Conservation (phyloP, 164 flowering plant species). For the Chloranthus sessilifolius region DNA sequence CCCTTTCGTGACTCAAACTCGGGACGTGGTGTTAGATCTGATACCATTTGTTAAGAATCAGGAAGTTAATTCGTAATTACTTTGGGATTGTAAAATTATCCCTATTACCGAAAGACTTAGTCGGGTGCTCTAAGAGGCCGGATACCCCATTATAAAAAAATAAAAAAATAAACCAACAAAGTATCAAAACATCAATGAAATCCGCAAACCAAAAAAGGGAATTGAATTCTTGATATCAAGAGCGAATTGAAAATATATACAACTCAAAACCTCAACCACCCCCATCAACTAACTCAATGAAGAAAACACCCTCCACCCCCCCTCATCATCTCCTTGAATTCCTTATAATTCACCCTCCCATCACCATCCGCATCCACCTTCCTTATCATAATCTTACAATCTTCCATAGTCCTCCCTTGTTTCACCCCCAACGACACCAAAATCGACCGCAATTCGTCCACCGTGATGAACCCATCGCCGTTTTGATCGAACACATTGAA, state of each 20-base stretch:
- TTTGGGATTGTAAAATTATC: no score
- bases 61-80: no score
- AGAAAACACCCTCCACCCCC: constrained; percentile 38
- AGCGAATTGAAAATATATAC: not conserved
- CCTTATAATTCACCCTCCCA: constrained; percentile 45
- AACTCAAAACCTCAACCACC: not conserved
- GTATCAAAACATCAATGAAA: no score
- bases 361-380: constrained; percentile 59
- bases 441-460: constrained; percentile 45
- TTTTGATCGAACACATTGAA: constrained; percentile 60
- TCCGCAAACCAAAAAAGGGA: no score
- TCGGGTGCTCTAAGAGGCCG: no score
- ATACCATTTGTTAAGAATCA: no score
- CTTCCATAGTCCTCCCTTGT: constrained; percentile 42
- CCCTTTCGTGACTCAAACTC: no score
- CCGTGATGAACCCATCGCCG: constrained; percentile 55
- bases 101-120: no score
- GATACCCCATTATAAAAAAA: no score
- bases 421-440: constrained; percentile 42
- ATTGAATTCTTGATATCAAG: no score
- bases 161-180: no score
- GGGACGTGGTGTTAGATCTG: no score
- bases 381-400: constrained; percentile 48
- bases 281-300: constrained; percentile 24
- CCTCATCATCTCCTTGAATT: constrained; percentile 56